These are phyloP conservation scores for Mortierella sp. DNA, from an alignment of 371 early-diverging fungal genomes.

Conservation along the genomic window DNA sequence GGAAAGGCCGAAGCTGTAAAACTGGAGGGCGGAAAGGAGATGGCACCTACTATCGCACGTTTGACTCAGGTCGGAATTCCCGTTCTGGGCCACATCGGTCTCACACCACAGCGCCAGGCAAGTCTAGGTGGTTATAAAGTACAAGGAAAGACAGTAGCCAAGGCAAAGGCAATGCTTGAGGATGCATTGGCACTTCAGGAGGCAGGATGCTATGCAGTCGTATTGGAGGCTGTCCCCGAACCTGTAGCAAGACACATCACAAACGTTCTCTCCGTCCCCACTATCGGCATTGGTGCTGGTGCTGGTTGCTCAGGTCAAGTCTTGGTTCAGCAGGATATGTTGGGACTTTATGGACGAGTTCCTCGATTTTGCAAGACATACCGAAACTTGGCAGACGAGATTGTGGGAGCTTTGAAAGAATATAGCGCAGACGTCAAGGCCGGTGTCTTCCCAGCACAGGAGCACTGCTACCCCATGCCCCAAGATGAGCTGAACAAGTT, in stretches of 20 bases:
- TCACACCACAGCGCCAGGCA: conserved; percentile 94
- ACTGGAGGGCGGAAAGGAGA: conserved; percentile 93
- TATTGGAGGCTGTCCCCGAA: conserved; percentile 94
- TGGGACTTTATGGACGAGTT: conserved; percentile 72
- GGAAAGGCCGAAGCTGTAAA: conserved; percentile 96
- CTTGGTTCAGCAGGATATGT: conserved; percentile 89
- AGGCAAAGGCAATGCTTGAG: conserved; percentile 78
- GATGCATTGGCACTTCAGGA: conserved; percentile 92
- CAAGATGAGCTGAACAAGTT: conserved; percentile 69
- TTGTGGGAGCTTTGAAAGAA: conserved; percentile 75
- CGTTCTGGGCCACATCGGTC: conserved; percentile 93
- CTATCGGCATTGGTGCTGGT: conserved; percentile 98
- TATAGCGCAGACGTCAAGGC: conserved; percentile 85
- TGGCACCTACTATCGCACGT: conserved; percentile 78
- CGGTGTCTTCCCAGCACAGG: conserved; percentile 82
- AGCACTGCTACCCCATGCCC: conserved; percentile 82
- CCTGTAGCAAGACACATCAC: conserved; percentile 90
- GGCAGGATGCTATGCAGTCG: conserved; percentile 93
- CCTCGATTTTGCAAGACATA: conserved; percentile 91
- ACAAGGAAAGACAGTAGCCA: conserved; percentile 89
- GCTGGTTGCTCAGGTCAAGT: conserved; percentile 92
- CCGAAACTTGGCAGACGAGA: conserved; percentile 78
- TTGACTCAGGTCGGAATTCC: conserved; percentile 91
- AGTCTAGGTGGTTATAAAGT: conserved; percentile 92
- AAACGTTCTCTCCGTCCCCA: conserved; percentile 80